Evolutionary conservation across 345 rosid species (phyloP), one percentile per base, ranked within the genome.

Genomic region (Pistacia atlantica): DNA sequence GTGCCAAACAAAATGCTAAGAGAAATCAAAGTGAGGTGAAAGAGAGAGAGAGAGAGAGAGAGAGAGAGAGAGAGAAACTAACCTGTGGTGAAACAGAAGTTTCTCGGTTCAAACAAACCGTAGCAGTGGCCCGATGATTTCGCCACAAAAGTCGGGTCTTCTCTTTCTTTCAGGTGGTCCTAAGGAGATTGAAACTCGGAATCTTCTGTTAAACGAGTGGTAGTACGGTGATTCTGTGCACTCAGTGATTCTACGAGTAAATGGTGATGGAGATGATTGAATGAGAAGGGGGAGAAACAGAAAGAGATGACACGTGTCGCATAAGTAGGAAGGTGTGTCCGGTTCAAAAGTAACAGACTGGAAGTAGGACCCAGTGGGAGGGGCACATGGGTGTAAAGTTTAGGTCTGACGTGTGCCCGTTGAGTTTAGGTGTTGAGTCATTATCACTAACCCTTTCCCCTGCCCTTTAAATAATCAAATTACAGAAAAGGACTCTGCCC

Each of bases 291-390:
- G 25, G 67, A 79, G 17, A 12, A 22, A 5, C 70, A 31, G 58
- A 67, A 28, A n/a, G 14, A 68, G 54, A n/a, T 57, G 86, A 86
- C 87, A 86, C 85, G 84, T 82, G 85, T 69, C 63, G 28, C 5
- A 5, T 62, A 59, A 33, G 51, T 46, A 25, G 61, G 46, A 28
- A 18, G 25, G 14, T 58, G 73, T 22, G 68, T 4, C 74, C 70
- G 63, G 70, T 73, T 73, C 77, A 33, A 67, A 73, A 37, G 77
- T 69, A 82, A 82, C 84, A 76, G 80, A 65, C 80, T 78, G 81
- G 79, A 71, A 14, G 46, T 16, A 28, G 71, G 67, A 4, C 16
- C 22, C 51, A 9, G 5, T 33, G 46, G 1, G 62, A 58, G 8
- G 14, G 51, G 59, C 54, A 83, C 83, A 75, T 80, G 86, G 82